Base-by-base conservation (phyloP, 306 rosid genomes). In the Biancaea sappan region DNA sequence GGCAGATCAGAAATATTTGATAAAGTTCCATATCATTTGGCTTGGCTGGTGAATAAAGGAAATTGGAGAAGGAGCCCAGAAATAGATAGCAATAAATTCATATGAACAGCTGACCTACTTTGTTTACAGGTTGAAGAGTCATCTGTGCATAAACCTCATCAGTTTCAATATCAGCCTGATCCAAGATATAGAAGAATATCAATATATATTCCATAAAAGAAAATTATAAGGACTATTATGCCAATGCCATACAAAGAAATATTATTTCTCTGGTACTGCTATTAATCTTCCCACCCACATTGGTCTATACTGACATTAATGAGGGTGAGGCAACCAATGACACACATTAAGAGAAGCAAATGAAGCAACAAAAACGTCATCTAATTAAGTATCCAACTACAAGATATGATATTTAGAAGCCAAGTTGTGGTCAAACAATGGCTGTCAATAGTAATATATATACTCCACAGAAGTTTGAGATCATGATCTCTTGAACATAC, bases 51-150 rank as follows among this genome's bases (percentile, higher is more conserved):
- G 68, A 69, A 70, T 56, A 37, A 83, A 69, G 56, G 70, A 18
- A 52, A 19, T 47, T 68, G 59, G n/a, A 81, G 73, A 66, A 25
- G 18, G 34, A 19, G 46, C 28, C 13, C 56, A 57, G 15, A 50
- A 50, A 75, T 51, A 71, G 52, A 64, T 52, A 66, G 29, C 54
- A 66, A 58, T 66, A 66, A 47, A 74, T 77, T 84, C 69, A 70
- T 66, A 86, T 69, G 59, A 84, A 87, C 62, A 70, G 94, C 83
- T 78, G 89, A 82, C 98, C 88, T 85, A 94, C 98, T 85, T 94
- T 94, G 82, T 84, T 94, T 82, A 91, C 97, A 38, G 98, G 98
- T 85, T 91, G 98, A 73, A 94, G 96, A 38, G 98, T 91, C 98
- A 94, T 89, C 78, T 94, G 98, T 25, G 98, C 97, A 63, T 94